Percentiles rank a stretch among this genome's conserved stretches.
Evolutionary conservation across 2,329 filamentous ascomycete species (phyloP).

Genomic region (Penicillium hesseltinei): DNA sequence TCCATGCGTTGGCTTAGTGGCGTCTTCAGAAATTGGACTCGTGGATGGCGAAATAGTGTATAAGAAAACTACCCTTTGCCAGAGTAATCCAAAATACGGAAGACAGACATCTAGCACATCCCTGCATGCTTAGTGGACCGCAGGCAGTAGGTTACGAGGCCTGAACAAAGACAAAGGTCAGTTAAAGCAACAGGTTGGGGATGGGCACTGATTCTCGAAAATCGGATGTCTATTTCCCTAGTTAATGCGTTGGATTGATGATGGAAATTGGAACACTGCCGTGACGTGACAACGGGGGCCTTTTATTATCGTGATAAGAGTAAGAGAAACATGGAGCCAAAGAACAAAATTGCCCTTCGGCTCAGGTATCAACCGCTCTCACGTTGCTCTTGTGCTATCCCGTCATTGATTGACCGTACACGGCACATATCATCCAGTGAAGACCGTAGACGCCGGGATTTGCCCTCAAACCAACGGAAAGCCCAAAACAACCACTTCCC

Average conservation of each 20-base stretch:
- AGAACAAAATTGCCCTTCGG: constrained; percentile 9
- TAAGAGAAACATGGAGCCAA: constrained; percentile 22
- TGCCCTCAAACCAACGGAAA: constrained; percentile 27
- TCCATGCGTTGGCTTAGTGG: not conserved
- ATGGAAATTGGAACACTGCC: constrained; percentile 5
- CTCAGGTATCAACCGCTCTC: constrained; percentile 15
- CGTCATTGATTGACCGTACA: constrained; percentile 19
- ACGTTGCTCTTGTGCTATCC: constrained; percentile 17
- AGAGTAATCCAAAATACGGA: too few species aligned
- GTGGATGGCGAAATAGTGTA: not conserved
- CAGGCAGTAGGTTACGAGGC: too few species aligned
- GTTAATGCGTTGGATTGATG: not conserved
- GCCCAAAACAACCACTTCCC: constrained; percentile 23
- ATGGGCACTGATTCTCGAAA: not conserved
- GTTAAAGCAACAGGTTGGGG: too few species aligned
- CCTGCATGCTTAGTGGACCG: too few species aligned
- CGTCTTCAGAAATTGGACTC: not conserved
- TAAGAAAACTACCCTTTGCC: too few species aligned
- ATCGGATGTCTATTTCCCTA: not conserved
- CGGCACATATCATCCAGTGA: constrained; percentile 24
- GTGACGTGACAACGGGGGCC: constrained; percentile 22
- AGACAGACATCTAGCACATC: too few species aligned
- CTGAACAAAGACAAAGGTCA: too few species aligned
- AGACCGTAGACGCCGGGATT: constrained; percentile 30
- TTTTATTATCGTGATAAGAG: constrained; percentile 29